Percentiles rank a stretch among this genome's conserved stretches.
phyloP scores from a whole-genome alignment of 2,329 filamentous ascomycete species.

The Colletotrichum shisoi region DNA sequence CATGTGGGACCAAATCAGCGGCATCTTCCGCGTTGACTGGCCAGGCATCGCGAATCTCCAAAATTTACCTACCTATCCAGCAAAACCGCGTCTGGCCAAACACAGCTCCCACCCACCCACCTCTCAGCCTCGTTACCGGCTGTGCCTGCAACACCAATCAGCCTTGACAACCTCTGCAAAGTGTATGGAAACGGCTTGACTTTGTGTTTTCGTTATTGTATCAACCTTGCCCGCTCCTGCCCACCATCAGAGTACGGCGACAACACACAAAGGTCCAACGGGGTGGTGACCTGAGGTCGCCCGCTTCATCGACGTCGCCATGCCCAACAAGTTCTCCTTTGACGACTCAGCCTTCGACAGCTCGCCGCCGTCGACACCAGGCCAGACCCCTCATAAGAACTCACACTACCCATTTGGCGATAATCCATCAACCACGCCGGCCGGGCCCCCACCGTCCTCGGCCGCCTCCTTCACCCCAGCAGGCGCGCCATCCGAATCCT shows the following conservation, averaged over 20 bases:
- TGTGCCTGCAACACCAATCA: conserved; percentile 1
- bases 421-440: conserved; percentile 62
- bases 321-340: conserved; percentile 55
- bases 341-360: conserved; percentile 53
- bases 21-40: conserved; percentile 36
- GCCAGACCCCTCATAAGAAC: conserved; percentile 31
- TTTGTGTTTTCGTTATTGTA: neutral
- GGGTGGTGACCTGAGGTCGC: conserved; percentile 38
- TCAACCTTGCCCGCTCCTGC: neutral
- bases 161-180: neutral
- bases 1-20: conserved; percentile 12
- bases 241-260: neutral
- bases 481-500: conserved; percentile 64
- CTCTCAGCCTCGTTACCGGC: conserved; percentile 18
- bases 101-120: conserved; percentile 11
- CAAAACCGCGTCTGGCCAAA: conserved; percentile 34
- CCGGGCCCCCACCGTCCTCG: conserved; percentile 61
- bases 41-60: conserved; percentile 40
- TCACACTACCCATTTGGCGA: conserved; percentile 52
- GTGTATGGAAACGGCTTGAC: neutral
- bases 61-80: conserved; percentile 36
- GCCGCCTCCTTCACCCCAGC: conserved; percentile 64
- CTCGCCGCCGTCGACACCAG: conserved; percentile 60
- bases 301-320: conserved; percentile 42
- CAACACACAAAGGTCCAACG: conserved; percentile 14